phyloP scores from a whole-genome alignment of 2,329 filamentous ascomycete genomes.

The Fusarium setosum region DNA sequence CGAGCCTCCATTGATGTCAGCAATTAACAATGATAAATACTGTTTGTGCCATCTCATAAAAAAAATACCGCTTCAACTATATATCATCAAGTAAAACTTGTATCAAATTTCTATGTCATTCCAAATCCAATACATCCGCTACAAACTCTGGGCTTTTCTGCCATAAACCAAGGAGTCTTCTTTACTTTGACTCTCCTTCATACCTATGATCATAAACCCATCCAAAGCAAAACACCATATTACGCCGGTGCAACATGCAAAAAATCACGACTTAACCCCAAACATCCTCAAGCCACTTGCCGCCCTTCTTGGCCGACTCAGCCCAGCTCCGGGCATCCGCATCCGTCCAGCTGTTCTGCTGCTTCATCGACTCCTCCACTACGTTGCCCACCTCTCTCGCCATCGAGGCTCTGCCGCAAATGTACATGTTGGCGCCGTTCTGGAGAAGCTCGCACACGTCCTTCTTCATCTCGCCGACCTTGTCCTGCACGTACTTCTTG shows the following conservation, averaged over 20 bases:
- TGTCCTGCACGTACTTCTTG: slow-evolving; percentile 53
- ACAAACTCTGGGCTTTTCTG: not conserved
- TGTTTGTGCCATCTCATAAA: no score
- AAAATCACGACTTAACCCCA: slow-evolving; percentile 54
- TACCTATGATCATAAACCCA: not conserved
- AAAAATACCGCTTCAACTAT: no score
- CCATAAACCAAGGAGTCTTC: not conserved
- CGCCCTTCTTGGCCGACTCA: slow-evolving; percentile 58
- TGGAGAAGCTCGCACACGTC: slow-evolving; percentile 46
- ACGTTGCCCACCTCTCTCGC: slow-evolving; percentile 55
- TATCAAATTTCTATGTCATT: no score
- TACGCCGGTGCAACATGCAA: not conserved
- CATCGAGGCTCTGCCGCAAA: slow-evolving; percentile 55
- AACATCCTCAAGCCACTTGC: slow-evolving; percentile 66
- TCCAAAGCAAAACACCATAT: not conserved
- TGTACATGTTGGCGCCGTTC: slow-evolving; percentile 52
- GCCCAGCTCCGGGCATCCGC: slow-evolving; percentile 57
- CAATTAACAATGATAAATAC: no score
- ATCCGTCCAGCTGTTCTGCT: slow-evolving; percentile 51
- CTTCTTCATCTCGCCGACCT: slow-evolving; percentile 45
- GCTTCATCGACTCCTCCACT: slow-evolving; percentile 50
- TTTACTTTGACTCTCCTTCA: not conserved
- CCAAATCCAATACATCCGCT: no score
- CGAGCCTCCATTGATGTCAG: no score
- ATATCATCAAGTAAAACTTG: no score